A percentile compares a stretch with the other conserved stretches of the same genome.
phyloP scores from a whole-genome alignment of 1,139 yeast species.

The Taphrina sp. region DNA sequence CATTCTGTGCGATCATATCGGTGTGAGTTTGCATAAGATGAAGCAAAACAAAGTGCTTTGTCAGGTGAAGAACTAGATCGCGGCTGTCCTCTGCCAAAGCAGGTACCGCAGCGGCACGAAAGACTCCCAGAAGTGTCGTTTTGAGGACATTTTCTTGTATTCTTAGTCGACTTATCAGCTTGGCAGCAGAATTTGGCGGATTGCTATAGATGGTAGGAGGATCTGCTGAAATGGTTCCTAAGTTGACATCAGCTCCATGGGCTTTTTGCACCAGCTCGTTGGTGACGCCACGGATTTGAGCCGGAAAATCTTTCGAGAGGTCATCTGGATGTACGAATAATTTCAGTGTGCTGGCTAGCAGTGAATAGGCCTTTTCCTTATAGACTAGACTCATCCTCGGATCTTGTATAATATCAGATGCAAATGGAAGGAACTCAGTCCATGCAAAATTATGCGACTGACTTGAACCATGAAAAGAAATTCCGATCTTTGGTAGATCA shows the following conservation, averaged over 20 bases:
- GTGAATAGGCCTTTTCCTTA: slow-evolving; percentile 72
- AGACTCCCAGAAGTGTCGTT: slow-evolving; percentile 40
- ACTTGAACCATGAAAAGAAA: slow-evolving; percentile 46
- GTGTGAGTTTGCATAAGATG: slow-evolving; percentile 72
- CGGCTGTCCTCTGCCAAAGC: slow-evolving; percentile 72
- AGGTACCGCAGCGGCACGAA: slow-evolving; percentile 71
- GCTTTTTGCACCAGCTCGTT: slow-evolving; percentile 35
- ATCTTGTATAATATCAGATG: slow-evolving; percentile 54
- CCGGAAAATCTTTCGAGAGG: slow-evolving; percentile 58
- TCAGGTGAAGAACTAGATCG: slow-evolving; percentile 59
- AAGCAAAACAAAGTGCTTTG: slow-evolving; percentile 75
- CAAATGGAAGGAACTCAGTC: slow-evolving; percentile 26
- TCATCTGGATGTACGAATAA: slow-evolving; percentile 66
- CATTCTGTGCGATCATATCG: slow-evolving; percentile 53
- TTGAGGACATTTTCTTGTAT: slow-evolving; percentile 15
- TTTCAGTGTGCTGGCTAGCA: slow-evolving; percentile 64
- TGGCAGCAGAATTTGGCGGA: slow-evolving; percentile 44
- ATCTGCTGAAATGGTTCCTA: slow-evolving; percentile 12
- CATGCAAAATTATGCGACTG: slow-evolving; percentile 25
- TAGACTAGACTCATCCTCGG: slow-evolving; percentile 64
- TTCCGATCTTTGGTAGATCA: slow-evolving; percentile 55
- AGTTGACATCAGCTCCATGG: too few species aligned
- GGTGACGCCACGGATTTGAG: slow-evolving; percentile 50
- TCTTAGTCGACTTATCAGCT: background rate
- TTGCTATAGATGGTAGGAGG: slow-evolving; percentile 37